These are phyloP conservation scores for Physaria fendleri DNA, from an alignment of 345 rosid species.

Conservation along the genomic window DNA sequence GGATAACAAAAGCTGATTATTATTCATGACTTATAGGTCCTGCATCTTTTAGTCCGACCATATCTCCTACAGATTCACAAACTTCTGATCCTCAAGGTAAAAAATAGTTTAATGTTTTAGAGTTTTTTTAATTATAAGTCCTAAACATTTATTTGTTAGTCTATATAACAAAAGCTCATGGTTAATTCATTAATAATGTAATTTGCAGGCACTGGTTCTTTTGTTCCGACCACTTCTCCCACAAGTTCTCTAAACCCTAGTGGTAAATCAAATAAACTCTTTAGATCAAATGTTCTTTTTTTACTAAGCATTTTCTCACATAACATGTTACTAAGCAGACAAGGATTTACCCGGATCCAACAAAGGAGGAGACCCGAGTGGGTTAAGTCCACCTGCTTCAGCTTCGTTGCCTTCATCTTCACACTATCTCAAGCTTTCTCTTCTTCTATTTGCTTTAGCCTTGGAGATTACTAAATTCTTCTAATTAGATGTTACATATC, in stretches of 20 bases:
- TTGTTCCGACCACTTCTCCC: conserved; percentile 37
- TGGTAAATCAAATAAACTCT: not conserved
- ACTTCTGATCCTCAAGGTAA: too few species aligned
- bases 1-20: too few species aligned
- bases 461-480: conserved; percentile 26
- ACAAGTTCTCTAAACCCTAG: conserved; percentile 1
- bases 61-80: too few species aligned
- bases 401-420: conserved; percentile 44
- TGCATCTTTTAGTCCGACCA: conserved; percentile 38
- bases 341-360: conserved; percentile 12
- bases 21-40: conserved; percentile 52
- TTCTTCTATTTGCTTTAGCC: conserved; percentile 40
- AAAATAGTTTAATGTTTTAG: too few species aligned
- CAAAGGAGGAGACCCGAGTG: conserved; percentile 15
- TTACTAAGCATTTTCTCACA: conserved; percentile 5
- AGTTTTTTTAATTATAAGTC: too few species aligned
- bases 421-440: conserved; percentile 42
- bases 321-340: conserved; percentile 1
- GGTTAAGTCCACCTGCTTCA: conserved; percentile 31
- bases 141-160: too few species aligned
- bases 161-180: too few species aligned
- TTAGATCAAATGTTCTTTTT: not conserved
- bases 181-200: too few species aligned
- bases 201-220: conserved; percentile 44
- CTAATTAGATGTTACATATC: conserved; percentile 2